Evolutionary conservation across 1,284 basidiomycete species (phyloP).

Genomic region (Phaffia rhodozyma): DNA sequence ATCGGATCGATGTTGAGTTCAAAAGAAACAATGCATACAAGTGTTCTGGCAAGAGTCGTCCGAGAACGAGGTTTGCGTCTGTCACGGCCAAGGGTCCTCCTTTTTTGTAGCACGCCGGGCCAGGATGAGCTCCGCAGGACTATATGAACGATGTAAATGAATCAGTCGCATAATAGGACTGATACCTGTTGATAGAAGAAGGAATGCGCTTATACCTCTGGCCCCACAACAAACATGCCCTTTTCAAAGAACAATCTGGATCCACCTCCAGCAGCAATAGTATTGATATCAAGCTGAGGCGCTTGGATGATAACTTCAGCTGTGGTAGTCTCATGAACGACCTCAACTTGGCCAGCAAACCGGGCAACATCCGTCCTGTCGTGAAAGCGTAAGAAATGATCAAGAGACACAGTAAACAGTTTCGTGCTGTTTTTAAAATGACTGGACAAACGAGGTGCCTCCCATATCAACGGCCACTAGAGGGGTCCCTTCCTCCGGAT

Average conservation of each 20-base stretch:
- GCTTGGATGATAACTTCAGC: slow-evolving; percentile 80
- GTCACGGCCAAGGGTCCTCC: slow-evolving; percentile 74
- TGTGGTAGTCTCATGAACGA: slow-evolving; percentile 80
- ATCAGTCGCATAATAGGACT: not conserved
- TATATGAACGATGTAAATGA: not conserved
- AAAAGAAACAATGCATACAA: slow-evolving; percentile 33
- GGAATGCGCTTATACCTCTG: slow-evolving; percentile 37
- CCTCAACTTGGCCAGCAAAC: slow-evolving; percentile 72
- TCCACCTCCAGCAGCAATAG: slow-evolving; percentile 76
- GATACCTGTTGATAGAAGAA: too few relatives aligned
- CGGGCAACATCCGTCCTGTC: slow-evolving; percentile 67
- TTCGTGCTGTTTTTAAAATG: not conserved
- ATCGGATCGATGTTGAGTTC: too few relatives aligned
- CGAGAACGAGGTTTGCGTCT: slow-evolving; percentile 73
- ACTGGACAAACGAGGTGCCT: slow-evolving; percentile 48
- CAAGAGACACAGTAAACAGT: not conserved
- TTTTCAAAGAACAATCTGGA: slow-evolving; percentile 69
- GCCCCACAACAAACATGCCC: slow-evolving; percentile 69
- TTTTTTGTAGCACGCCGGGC: slow-evolving; percentile 56
- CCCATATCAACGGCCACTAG: slow-evolving; percentile 57
- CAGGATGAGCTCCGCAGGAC: slow-evolving; percentile 65
- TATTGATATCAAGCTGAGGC: slow-evolving; percentile 79
- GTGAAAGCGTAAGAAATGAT: not conserved
- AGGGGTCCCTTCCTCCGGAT: not conserved
- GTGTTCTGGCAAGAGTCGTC: slow-evolving; percentile 62